Base-by-base conservation (phyloP, 1,284 basidiomycete species). In the Coniferiporia sulphurascens region DNA sequence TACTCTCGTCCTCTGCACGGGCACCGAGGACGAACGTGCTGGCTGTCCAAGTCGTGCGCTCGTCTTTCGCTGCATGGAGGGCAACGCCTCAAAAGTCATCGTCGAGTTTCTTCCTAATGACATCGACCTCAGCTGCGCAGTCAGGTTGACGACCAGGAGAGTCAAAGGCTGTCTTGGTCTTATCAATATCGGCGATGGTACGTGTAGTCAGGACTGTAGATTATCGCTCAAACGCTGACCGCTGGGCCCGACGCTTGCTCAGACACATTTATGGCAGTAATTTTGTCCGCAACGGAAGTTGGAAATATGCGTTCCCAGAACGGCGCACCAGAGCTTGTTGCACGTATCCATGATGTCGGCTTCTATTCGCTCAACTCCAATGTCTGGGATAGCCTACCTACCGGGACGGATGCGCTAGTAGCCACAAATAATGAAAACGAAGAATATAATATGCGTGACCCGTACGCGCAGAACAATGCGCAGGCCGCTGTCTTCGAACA, bases 81-180 rank as follows among this genome's bases (percentile, higher is more conserved):
- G 74, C 48, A 78, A 78, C 64, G 71, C 81, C 12, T 73, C 72
- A 12, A 87, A 90, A 70, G 85, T 86, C 52, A 81, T 94, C 41
- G 92, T 95, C 13, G 93, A 95, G 71, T 92, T 95, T 67, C 71
- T 95, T 4, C 83, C 81, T 0, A 83, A 84, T 53, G 80, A 91
- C 65, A 80, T 95, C 32, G 85, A 93, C 66, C 76, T 91, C 38
- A 68, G 74, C 10, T 81, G 78, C 60, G 75, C 87, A 12, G 74
- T 86, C 58, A 82, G 80, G 60, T 71, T 91, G 52, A 88, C 84
- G 43, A 85, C 75, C 46, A 78, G 85, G 64, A 75, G 79, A 27
- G 84, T 93, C 7, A 89, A 89, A 68, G 93, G 93, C 38, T 93
- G 92, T 63, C 73, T 95, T 56, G 93, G 93, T 1, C 73, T 91